A percentile compares a stretch with the other conserved stretches of the same genome.
Conservation (phyloP, 1,284 basidiomycete species). For the Boletus subluridellus region DNA sequence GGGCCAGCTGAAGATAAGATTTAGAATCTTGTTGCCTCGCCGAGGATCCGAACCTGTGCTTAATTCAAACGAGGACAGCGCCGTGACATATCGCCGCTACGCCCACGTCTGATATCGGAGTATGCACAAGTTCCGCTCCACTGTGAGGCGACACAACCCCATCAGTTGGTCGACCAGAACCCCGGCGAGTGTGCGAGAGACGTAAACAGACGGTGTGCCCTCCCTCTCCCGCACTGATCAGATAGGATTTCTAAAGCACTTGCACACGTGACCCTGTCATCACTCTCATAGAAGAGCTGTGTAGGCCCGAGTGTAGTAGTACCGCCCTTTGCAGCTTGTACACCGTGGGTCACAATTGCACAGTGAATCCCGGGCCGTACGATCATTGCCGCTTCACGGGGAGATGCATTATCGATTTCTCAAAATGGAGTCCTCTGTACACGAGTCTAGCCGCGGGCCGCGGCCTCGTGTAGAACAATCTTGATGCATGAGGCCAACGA, state of each 20-base stretch:
- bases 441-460: conserved; percentile 10
- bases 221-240: conserved; percentile 2
- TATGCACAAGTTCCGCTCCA: conserved; percentile 15
- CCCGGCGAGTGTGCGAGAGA: not conserved
- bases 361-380: not conserved
- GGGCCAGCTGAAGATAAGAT: not conserved
- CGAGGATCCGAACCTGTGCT: not conserved
- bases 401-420: not conserved
- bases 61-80: not conserved
- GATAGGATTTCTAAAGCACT: not conserved
- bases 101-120: not conserved
- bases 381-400: not conserved
- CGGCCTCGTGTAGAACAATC: conserved; percentile 22
- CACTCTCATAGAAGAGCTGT: not conserved
- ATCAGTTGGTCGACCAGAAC: conserved; percentile 1
- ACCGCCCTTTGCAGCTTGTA: not conserved
- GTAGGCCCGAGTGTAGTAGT: not conserved
- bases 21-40: not conserved
- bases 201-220: conserved; percentile 7
- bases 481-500: conserved; percentile 7
- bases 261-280: not conserved
- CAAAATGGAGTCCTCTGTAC: not conserved
- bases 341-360: not conserved
- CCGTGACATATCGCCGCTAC: not conserved
- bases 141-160: conserved; percentile 5